Base-by-base conservation (phyloP, 768 basidiomycete species). In the Pleurotus sapidus region DNA sequence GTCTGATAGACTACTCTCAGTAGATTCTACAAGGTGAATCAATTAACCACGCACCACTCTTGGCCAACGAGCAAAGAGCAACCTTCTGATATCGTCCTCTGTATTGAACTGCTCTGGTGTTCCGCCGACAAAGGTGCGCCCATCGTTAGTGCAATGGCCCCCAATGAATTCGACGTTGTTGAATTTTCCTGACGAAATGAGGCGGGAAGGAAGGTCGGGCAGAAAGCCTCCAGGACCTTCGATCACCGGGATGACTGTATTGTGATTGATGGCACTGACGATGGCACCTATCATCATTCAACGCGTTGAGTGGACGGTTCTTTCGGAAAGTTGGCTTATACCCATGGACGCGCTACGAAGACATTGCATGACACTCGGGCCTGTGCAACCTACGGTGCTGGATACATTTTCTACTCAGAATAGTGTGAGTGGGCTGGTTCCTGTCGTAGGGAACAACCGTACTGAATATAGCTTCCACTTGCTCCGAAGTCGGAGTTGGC, bases 131-230 rank as follows among this genome's bases (percentile, higher is more conserved):
- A 78, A 78, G 3, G 75, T 75, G 30, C 69, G 72, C 4, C 77
- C 75, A 54, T 78, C 77, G 15, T 75, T 75, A 0, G 74, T 74
- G 54, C 75, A 77, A 57, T 78, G 77, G 4, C 75, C 75, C n/a
- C 70, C 75, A 6, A 72, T 63, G 39, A 72, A 70, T 7, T 75
- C 71, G 1, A 75, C 70, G 7, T 61, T 55, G 46, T 47, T 66
- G 53, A 76, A 72, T 15, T 67, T 69, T 9, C 74, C 71, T 6
- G 61, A 43, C 8, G 66, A 49, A 42, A 77, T 73, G 11, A 76
- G 65, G 15, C 66, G 66, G 14, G 76, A 72, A 5, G 76, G 74
- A 40, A 73, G 68, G 38, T 71, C 72, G 5, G 74, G 68, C 15
- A 72, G 63, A 61, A 72, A 70, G 1, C 64, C 70, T 4, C 25